Conservation (phyloP, 352 stramenopile species). For the Globisporangium cystogenes region DNA sequence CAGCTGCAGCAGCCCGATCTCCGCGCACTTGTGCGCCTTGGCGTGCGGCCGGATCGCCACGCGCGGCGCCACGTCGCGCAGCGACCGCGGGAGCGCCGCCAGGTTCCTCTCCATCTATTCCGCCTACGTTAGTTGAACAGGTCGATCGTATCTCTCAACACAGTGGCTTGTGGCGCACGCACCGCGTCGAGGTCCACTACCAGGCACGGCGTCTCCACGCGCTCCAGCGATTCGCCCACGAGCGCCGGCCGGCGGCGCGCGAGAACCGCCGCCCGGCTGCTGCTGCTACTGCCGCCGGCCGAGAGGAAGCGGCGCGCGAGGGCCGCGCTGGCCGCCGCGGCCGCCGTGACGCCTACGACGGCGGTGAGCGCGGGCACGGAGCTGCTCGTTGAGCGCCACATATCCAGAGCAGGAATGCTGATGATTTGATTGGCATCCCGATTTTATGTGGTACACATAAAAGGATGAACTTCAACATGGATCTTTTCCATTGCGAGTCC, state of each 20-base stretch:
- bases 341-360: no score
- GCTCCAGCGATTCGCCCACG: slow-evolving; percentile 18
- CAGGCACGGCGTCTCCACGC: slow-evolving; percentile 59
- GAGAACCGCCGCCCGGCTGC: slow-evolving; percentile 1
- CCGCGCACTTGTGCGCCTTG: slow-evolving; percentile 68
- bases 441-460: no score
- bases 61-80: slow-evolving; percentile 16
- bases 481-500: no score
- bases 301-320: no score
- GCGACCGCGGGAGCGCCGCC: slow-evolving; percentile 23
- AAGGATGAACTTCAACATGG: no score
- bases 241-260: slow-evolving; percentile 16
- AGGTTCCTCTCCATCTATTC: slow-evolving; percentile 52
- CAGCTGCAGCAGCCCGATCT: slow-evolving; percentile 44
- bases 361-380: no score
- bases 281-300: no score
- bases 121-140: no score
- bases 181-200: slow-evolving; percentile 59
- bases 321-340: no score
- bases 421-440: no score
- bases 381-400: no score
- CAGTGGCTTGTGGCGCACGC: slow-evolving; percentile 1
- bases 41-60: slow-evolving; percentile 60
- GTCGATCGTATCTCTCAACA: background rate
- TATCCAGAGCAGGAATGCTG: no score